These are phyloP conservation scores for Glycine latifolia DNA, from an alignment of 306 rosid genomes.

Conservation along the genomic window DNA sequence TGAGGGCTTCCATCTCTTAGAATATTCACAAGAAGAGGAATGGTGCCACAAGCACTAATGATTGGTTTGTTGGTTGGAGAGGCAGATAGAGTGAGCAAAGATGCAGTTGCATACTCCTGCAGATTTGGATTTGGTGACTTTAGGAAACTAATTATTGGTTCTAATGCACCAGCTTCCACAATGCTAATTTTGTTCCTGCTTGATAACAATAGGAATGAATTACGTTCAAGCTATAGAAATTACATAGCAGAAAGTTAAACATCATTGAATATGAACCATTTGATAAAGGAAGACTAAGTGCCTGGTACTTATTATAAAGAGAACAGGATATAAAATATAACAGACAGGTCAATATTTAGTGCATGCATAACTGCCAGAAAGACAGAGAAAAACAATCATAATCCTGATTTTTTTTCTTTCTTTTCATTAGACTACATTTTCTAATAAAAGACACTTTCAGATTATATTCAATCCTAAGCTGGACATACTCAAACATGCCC, in stretches of 20 bases:
- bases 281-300: neutral
- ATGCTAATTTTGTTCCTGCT: constrained; percentile 88
- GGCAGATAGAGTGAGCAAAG: constrained; percentile 85
- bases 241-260: constrained; percentile 16
- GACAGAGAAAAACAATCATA: constrained; percentile 11
- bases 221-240: neutral
- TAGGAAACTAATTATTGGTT: constrained; percentile 74
- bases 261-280: constrained; percentile 27
- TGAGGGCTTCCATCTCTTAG: constrained; percentile 78
- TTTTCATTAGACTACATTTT: constrained; percentile 10
- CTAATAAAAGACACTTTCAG: neutral
- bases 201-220: constrained; percentile 35
- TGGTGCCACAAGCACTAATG: constrained; percentile 69
- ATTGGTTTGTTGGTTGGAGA: constrained; percentile 78
- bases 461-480: neutral
- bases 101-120: constrained; percentile 82
- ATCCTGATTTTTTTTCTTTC: neutral
- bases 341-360: neutral
- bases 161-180: constrained; percentile 90
- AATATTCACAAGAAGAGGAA: constrained; percentile 78
- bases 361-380: neutral
- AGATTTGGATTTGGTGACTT: constrained; percentile 64
- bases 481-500: neutral
- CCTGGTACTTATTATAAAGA: neutral
- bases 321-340: neutral